Conservation (phyloP, 164 flowering plant species). For the Tinospora cordifolia region DNA sequence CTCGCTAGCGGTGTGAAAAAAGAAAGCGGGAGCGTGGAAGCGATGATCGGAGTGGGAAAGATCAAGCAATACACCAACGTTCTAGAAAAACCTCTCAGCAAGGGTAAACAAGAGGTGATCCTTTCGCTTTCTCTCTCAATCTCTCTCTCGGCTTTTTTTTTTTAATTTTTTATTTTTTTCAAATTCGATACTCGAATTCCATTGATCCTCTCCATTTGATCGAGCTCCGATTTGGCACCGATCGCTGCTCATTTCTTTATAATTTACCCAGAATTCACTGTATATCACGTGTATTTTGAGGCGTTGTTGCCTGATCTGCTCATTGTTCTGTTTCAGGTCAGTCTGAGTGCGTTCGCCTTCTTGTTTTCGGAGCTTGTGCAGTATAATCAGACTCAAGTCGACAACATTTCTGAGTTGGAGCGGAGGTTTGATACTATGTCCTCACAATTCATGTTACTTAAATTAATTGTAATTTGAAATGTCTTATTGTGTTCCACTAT, state of each 20-base stretch:
- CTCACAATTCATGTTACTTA: not conserved
- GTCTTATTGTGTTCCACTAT: not conserved
- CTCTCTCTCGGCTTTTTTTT: too few relatives aligned
- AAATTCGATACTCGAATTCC: not conserved
- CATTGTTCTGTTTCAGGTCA: constrained; percentile 52
- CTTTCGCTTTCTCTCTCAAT: not conserved
- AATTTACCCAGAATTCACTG: not conserved
- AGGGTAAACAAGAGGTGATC: constrained; percentile 99
- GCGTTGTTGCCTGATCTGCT: not conserved
- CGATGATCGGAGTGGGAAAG: constrained; percentile 94
- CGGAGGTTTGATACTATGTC: constrained; percentile 45
- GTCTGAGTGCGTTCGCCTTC: constrained; percentile 91
- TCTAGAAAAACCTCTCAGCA: constrained; percentile 93
- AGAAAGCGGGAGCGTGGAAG: constrained; percentile 5
- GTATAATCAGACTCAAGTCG: constrained; percentile 95
- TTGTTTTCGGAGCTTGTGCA: constrained; percentile 97
- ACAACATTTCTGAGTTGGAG: constrained; percentile 90
- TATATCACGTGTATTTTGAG: not conserved
- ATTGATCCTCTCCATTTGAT: not conserved
- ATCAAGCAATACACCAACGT: constrained; percentile 85
- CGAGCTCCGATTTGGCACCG: not conserved
- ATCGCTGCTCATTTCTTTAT: not conserved
- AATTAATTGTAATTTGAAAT: not conserved
- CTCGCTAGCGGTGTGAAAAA: too few relatives aligned
- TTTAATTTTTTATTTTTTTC: too few relatives aligned